Evolutionary conservation across 2,329 filamentous ascomycete genomes (phyloP).

Genomic region (Epichloe glyceriae): DNA sequence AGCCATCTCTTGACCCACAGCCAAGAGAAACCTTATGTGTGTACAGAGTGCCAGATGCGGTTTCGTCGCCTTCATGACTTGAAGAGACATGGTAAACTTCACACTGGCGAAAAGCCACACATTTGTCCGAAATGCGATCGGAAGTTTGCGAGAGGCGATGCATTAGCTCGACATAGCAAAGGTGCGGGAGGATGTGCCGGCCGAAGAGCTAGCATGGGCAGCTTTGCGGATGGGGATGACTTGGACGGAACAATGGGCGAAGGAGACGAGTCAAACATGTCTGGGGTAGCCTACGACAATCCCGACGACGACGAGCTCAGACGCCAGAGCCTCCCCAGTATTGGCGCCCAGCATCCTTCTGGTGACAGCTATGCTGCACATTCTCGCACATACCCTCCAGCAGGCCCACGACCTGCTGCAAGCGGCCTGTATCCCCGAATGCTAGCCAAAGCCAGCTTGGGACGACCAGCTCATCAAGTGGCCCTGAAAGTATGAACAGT

Average conservation of each 20-base stretch:
- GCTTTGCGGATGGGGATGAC: constrained; percentile 70
- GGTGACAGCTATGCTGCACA: constrained; percentile 44
- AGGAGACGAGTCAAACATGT: constrained; percentile 43
- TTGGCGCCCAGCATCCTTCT: constrained; percentile 58
- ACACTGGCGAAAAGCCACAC: constrained; percentile 91
- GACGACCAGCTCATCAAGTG: constrained; percentile 39
- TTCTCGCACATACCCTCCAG: constrained; percentile 68
- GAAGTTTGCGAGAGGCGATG: constrained; percentile 90
- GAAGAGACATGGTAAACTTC: constrained; percentile 91
- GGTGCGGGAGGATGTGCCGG: constrained; percentile 92
- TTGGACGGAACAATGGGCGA: constrained; percentile 37
- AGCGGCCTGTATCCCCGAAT: constrained; percentile 51
- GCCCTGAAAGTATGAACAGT: constrained; percentile 27
- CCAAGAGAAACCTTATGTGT: constrained; percentile 95
- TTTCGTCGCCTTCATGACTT: constrained; percentile 89
- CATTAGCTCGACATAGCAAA: constrained; percentile 87
- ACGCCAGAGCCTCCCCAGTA: constrained; percentile 59
- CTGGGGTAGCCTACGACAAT: constrained; percentile 42
- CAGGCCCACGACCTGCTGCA: constrained; percentile 38
- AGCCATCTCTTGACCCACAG: constrained; percentile 95
- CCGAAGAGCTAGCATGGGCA: constrained; percentile 71
- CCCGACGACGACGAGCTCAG: constrained; percentile 51
- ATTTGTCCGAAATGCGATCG: constrained; percentile 90
- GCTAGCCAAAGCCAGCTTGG: constrained; percentile 39
- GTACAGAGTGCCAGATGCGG: constrained; percentile 81